phyloP scores from a whole-genome alignment of 2,329 filamentous ascomycete species.

The Nemania serpens region DNA sequence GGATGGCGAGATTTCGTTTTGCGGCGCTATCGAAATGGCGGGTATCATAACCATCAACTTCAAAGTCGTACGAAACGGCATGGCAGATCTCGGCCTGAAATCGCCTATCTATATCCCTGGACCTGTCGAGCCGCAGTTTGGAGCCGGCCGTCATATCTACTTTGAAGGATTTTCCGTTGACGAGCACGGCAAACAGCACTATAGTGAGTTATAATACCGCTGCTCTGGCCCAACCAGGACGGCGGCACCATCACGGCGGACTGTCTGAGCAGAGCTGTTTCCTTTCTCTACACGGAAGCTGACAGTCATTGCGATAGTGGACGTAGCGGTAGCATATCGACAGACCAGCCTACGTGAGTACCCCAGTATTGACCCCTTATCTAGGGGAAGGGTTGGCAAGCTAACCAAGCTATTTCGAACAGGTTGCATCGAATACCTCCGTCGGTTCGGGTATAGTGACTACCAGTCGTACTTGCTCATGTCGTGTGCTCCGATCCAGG shows the following conservation, averaged over 20 bases:
- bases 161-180: conserved; percentile 93
- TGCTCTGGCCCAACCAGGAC: neutral
- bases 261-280: neutral
- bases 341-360: conserved; percentile 70
- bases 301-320: conserved; percentile 50
- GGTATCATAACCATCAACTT: conserved; percentile 91
- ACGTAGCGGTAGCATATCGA: conserved; percentile 83
- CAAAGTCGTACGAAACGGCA: conserved; percentile 80
- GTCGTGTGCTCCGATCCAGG: conserved; percentile 84
- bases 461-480: conserved; percentile 86
- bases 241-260: neutral
- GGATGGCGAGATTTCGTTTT: conserved; percentile 89
- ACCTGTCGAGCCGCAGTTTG: conserved; percentile 86
- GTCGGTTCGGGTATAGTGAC: conserved; percentile 70
- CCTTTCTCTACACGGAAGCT: neutral
- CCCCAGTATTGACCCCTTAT: neutral
- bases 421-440: conserved; percentile 78
- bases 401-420: neutral
- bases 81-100: conserved; percentile 75
- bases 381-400: neutral
- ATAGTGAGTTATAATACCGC: conserved; percentile 44
- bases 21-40: conserved; percentile 92
- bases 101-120: conserved; percentile 85
- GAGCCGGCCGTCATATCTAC: conserved; percentile 78
- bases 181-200: conserved; percentile 86